Evolutionary conservation across 352 stramenopile species (phyloP), one percentile per base, ranked within the genome.

Genomic region (Thalassiosira hispida): DNA sequence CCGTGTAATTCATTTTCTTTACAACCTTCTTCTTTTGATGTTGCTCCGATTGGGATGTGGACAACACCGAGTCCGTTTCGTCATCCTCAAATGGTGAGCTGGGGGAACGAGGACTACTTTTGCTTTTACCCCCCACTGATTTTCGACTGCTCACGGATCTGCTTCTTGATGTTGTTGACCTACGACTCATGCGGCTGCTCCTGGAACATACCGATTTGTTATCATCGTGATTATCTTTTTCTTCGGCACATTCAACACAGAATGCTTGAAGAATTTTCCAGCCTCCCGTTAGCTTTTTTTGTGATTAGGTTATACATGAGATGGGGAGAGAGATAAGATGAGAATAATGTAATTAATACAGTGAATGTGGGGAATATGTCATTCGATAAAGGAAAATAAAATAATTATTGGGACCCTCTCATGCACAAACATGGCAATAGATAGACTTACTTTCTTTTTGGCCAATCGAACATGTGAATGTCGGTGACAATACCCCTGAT

Each of bases 181-280:
- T 66, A 14, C 57, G 35, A 66, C 57, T 66, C 7, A 53, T 22
- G 31, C 57, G 40, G 23, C 35, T 53, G 14, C 29, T 42, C 44
- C n/a, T 61, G 20, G 62, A 71, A 52, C 47, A 25, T 33, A 27
- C 40, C 27, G 49, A 57, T 18, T 20, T 9, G 22, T 59, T 44
- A 33, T 56, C 60, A 69, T 69, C 44, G 1, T 51, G 22, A 5
- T 31, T 16, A 27, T 66, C 46, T 5, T 82, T 46, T 67, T 82
- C 66, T 42, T 61, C 35, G 29, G 40, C 38, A 59, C 76, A 84
- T 57, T 84, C 62, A 16, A 47, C 0, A 46, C 76, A 84, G 23
- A 53, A 42, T 27, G 73, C 57, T 60, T 74, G 76, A 27, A 84
- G 55, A 40, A 84, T 76, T 57, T 79, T 84, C 76, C 76, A 84